Percentiles rank a stretch among this genome's conserved stretches.
Conservation (phyloP, 2,329 filamentous ascomycete species). For the Tolypocladium album region DNA sequence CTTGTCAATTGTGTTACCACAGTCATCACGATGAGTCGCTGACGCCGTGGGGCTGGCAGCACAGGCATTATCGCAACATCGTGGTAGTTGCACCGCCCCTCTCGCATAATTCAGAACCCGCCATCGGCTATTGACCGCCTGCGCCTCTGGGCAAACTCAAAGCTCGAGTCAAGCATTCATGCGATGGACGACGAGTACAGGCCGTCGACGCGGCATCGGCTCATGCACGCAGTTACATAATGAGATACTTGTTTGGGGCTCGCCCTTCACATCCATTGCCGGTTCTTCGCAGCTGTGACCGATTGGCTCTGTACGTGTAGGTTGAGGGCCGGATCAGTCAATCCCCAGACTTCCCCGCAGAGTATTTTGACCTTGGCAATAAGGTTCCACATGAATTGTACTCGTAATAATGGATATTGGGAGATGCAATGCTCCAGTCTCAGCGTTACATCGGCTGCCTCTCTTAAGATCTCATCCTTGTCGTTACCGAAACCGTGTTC, state of each 20-base stretch:
- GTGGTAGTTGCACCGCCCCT: not conserved
- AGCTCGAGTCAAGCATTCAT: not conserved
- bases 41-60: not conserved
- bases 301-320: not conserved
- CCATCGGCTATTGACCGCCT: not conserved
- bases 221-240: not conserved
- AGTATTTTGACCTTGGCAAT: not conserved
- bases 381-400: not conserved
- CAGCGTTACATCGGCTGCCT: not conserved
- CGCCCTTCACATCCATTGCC: not conserved
- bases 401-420: not conserved
- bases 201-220: not conserved
- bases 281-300: not conserved
- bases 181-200: not conserved
- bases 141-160: not conserved
- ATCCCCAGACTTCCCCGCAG: not conserved
- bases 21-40: too few relatives aligned
- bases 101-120: not conserved
- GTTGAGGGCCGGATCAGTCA: not conserved
- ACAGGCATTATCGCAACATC: not conserved
- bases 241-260: not conserved
- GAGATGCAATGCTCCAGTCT: not conserved
- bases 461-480: not conserved
- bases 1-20: not conserved
- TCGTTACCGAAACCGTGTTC: not conserved